Evolutionary conservation across 495 filamentous ascomycete genomes (phyloP).

Genomic region (Terfezia claveryi): DNA sequence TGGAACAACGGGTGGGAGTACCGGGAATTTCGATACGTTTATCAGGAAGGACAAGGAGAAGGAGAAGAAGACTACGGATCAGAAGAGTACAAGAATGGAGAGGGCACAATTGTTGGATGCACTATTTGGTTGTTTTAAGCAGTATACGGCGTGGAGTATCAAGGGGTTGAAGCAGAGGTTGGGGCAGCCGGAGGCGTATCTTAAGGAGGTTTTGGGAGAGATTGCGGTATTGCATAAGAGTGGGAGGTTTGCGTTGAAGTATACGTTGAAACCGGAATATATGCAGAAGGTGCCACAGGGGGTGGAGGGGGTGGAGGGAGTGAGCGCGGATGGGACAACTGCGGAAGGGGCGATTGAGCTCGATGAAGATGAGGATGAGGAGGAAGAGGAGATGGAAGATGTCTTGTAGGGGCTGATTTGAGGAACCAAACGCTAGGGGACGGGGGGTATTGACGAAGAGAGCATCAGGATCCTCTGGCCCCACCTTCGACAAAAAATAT

Average conservation of each 20-base stretch:
- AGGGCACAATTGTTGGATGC: constrained; percentile 65
- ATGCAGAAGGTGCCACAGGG: constrained; percentile 30
- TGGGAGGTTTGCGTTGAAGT: constrained; percentile 63
- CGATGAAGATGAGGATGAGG: constrained; percentile 39
- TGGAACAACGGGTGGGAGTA: constrained; percentile 27
- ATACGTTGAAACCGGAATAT: constrained; percentile 57
- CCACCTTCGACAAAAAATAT: no score
- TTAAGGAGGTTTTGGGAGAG: constrained; percentile 63
- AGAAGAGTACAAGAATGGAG: constrained; percentile 50
- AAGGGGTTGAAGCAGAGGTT: constrained; percentile 49
- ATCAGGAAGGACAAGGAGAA: constrained; percentile 15
- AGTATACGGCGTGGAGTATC: constrained; percentile 77
- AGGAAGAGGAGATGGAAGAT: constrained; percentile 57
- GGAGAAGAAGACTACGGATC: constrained; percentile 21
- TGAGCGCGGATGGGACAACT: constrained; percentile 25
- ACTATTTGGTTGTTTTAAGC: constrained; percentile 58
- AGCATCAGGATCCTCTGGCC: no score
- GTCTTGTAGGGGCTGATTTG: constrained; percentile 22
- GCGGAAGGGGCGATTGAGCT: constrained; percentile 24
- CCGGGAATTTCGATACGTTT: constrained; percentile 29
- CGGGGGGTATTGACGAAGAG: no score
- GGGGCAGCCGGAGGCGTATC: constrained; percentile 73
- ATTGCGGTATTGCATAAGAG: constrained; percentile 59
- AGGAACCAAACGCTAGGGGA: no score
- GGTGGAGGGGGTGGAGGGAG: constrained; percentile 26